These are phyloP conservation scores for Fonsecaea pedrosoi DNA, from an alignment of 2,329 filamentous ascomycete species.

Conservation along the genomic window DNA sequence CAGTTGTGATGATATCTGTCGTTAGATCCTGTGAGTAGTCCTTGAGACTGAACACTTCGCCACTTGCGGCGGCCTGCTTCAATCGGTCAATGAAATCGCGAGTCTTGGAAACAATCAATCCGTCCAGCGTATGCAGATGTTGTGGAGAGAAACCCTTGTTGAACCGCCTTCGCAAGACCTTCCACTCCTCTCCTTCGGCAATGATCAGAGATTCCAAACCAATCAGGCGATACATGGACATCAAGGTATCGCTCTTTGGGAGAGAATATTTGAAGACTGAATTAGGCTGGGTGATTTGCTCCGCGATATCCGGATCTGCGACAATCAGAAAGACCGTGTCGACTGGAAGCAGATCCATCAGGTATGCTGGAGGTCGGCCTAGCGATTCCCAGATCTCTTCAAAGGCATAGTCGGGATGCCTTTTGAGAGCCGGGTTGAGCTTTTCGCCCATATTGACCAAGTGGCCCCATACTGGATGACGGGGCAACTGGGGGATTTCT, in stretches of 20 bases:
- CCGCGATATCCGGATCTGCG: constrained; percentile 48
- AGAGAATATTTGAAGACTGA: constrained; percentile 47
- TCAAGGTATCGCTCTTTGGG: constrained; percentile 41
- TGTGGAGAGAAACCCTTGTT: constrained; percentile 50
- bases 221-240: constrained; percentile 42
- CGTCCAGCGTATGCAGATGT: constrained; percentile 48
- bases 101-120: constrained; percentile 35
- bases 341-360: constrained; percentile 53
- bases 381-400: constrained; percentile 35
- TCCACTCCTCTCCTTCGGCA: constrained; percentile 51
- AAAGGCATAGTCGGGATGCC: constrained; percentile 37
- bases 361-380: constrained; percentile 39
- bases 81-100: constrained; percentile 32
- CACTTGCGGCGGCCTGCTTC: constrained; percentile 41
- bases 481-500: constrained; percentile 32
- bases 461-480: constrained; percentile 34
- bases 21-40: constrained; percentile 49
- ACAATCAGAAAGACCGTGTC: constrained; percentile 47
- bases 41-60: constrained; percentile 48
- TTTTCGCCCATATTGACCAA: constrained; percentile 33
- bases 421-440: constrained; percentile 27
- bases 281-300: constrained; percentile 49
- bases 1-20: constrained; percentile 51
- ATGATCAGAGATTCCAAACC: constrained; percentile 46
- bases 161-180: constrained; percentile 46